phyloP scores from a whole-genome alignment of 2,329 filamentous ascomycete genomes.

The Macrophomina tecta region DNA sequence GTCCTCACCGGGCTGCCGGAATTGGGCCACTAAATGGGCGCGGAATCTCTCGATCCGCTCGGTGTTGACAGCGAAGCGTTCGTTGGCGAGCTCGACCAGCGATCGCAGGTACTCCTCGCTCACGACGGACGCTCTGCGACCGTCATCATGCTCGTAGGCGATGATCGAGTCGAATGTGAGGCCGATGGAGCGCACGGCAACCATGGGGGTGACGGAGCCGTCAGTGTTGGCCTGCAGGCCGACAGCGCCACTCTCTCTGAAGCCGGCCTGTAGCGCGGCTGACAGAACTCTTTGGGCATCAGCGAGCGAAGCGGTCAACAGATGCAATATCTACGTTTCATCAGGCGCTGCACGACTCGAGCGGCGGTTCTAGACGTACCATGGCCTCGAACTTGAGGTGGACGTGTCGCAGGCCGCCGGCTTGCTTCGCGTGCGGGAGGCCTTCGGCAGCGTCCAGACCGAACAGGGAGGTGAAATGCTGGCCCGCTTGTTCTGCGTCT shows the following conservation, averaged over 20 bases:
- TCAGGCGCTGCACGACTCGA: constrained; percentile 34
- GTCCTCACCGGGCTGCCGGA: constrained; percentile 1
- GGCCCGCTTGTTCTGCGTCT: constrained; percentile 22
- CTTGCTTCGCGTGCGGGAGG: constrained; percentile 21
- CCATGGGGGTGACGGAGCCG: constrained; percentile 68
- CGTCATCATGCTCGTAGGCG: constrained; percentile 56
- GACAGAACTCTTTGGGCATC: constrained; percentile 78
- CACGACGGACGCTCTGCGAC: constrained; percentile 58
- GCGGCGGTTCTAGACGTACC: constrained; percentile 61
- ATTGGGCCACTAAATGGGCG: constrained; percentile 51
- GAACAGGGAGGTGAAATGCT: constrained; percentile 39
- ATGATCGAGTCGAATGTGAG: constrained; percentile 82
- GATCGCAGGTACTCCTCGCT: constrained; percentile 69
- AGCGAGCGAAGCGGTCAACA: constrained; percentile 75
- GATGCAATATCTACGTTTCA: constrained; percentile 76
- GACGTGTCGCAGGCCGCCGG: constrained; percentile 57
- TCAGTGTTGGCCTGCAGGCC: constrained; percentile 57
- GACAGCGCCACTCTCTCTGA: constrained; percentile 87
- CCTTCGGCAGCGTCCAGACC: constrained; percentile 44
- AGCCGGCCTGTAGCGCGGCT: constrained; percentile 80
- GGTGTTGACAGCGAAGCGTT: constrained; percentile 73
- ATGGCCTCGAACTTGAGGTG: constrained; percentile 96
- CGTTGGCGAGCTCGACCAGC: constrained; percentile 73
- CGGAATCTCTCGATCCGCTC: constrained; percentile 72
- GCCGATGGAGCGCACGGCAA: constrained; percentile 84